Conservation (phyloP, 1,139 yeast genomes). For the Hanseniaspora sp. region DNA sequence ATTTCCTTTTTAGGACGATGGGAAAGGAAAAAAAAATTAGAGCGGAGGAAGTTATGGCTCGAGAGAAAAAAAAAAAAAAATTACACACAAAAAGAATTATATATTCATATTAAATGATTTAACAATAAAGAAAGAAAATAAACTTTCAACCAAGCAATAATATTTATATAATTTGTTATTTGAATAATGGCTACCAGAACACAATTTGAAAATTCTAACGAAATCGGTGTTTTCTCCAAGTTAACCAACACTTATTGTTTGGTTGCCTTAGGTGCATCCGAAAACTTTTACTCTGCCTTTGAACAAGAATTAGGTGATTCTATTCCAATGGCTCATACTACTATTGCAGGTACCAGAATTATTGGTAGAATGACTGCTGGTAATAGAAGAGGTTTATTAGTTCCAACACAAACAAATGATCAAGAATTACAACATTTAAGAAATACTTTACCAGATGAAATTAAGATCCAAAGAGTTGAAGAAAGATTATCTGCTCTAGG, state of each 20-base stretch:
- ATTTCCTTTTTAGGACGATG: not conserved
- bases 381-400: constrained; percentile 91
- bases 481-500: constrained; percentile 95
- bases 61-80: too few relatives aligned
- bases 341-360: constrained; percentile 96
- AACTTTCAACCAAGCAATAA: not conserved
- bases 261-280: constrained; percentile 96
- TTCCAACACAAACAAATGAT: constrained; percentile 97
- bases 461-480: constrained; percentile 94
- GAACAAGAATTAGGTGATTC: constrained; percentile 97
- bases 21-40: too few relatives aligned
- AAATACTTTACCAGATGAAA: constrained; percentile 93
- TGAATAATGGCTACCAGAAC: constrained; percentile 46
- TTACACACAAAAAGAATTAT: too few relatives aligned
- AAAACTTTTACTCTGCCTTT: constrained; percentile 91
- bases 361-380: constrained; percentile 99
- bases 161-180: not conserved
- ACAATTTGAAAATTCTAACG: constrained; percentile 92
- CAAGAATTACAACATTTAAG: constrained; percentile 96
- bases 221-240: constrained; percentile 95
- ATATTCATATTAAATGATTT: too few relatives aligned
- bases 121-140: not conserved
- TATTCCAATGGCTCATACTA: constrained; percentile 90
- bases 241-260: constrained; percentile 92
- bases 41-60: too few relatives aligned